Percentiles rank a stretch among this genome's conserved stretches.
Evolutionary conservation across 1,139 yeast genomes (phyloP).

Genomic region (Pichia norvegensis): DNA sequence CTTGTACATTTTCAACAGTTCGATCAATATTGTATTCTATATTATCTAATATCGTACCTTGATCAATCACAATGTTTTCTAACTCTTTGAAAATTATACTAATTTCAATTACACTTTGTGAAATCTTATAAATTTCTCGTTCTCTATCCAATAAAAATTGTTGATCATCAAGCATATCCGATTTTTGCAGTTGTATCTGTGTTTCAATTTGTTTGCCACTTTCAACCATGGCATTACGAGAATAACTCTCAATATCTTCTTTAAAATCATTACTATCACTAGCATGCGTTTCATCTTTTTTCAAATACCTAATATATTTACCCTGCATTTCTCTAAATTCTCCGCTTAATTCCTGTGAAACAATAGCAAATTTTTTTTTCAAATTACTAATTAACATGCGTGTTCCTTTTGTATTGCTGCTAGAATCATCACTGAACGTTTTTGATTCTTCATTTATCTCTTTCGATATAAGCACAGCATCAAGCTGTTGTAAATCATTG

Average conservation of each 20-base stretch:
- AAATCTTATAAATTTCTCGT: slow-evolving; percentile 79
- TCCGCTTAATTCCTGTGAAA: slow-evolving; percentile 71
- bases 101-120: slow-evolving; percentile 89
- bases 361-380: slow-evolving; percentile 76
- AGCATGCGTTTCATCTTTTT: slow-evolving; percentile 47
- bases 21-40: slow-evolving; percentile 85
- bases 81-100: slow-evolving; percentile 89
- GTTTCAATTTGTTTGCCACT: slow-evolving; percentile 36
- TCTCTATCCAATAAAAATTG: slow-evolving; percentile 62
- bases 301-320: slow-evolving; percentile 68
- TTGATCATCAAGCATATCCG: slow-evolving; percentile 21
- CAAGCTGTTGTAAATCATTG: slow-evolving; percentile 33
- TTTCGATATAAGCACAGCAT: slow-evolving; percentile 21
- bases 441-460: slow-evolving; percentile 38
- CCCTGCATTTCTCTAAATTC: slow-evolving; percentile 81
- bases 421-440: slow-evolving; percentile 3
- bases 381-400: slow-evolving; percentile 62
- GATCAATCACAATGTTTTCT: slow-evolving; percentile 88
- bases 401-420: slow-evolving; percentile 4
- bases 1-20: slow-evolving; percentile 66
- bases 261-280: slow-evolving; percentile 5
- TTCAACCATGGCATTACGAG: slow-evolving; percentile 20
- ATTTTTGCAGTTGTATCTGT: slow-evolving; percentile 36
- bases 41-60: slow-evolving; percentile 86
- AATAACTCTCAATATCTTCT: slow-evolving; percentile 17